These are phyloP conservation scores for Lodderomyces beijingensis DNA, from an alignment of 1,139 yeast species.

Conservation along the genomic window DNA sequence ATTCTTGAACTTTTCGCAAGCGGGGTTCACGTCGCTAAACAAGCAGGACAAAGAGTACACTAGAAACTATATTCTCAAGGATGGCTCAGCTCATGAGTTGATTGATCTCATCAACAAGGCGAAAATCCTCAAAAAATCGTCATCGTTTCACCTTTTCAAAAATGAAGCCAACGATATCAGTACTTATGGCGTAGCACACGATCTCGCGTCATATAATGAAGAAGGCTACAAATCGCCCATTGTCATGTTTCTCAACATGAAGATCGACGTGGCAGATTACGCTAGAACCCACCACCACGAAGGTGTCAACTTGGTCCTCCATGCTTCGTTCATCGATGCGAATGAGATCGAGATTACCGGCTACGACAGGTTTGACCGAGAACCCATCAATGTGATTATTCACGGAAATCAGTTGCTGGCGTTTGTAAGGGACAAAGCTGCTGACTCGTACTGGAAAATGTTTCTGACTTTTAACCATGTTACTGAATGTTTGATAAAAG, in stretches of 20 bases:
- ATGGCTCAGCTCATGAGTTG: constrained; percentile 24
- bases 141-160: constrained; percentile 83
- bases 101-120: constrained; percentile 73
- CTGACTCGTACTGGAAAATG: neutral
- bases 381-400: constrained; percentile 24
- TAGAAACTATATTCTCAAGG: constrained; percentile 7
- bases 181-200: constrained; percentile 80
- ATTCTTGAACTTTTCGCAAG: constrained; percentile 22
- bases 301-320: constrained; percentile 24
- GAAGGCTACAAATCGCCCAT: constrained; percentile 63
- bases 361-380: constrained; percentile 20
- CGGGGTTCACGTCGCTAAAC: constrained; percentile 20
- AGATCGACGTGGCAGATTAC: constrained; percentile 18
- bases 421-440: neutral
- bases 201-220: constrained; percentile 47
- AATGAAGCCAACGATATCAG: constrained; percentile 27
- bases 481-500: constrained; percentile 20
- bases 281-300: constrained; percentile 24
- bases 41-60: constrained; percentile 10
- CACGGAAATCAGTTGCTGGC: constrained; percentile 6
- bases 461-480: constrained; percentile 19
- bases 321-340: constrained; percentile 26
- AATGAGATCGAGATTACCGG: constrained; percentile 28
- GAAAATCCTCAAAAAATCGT: constrained; percentile 68
- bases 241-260: constrained; percentile 58